Conservation (phyloP, 2,329 filamentous ascomycete species). For the Daldinia sp. region DNA sequence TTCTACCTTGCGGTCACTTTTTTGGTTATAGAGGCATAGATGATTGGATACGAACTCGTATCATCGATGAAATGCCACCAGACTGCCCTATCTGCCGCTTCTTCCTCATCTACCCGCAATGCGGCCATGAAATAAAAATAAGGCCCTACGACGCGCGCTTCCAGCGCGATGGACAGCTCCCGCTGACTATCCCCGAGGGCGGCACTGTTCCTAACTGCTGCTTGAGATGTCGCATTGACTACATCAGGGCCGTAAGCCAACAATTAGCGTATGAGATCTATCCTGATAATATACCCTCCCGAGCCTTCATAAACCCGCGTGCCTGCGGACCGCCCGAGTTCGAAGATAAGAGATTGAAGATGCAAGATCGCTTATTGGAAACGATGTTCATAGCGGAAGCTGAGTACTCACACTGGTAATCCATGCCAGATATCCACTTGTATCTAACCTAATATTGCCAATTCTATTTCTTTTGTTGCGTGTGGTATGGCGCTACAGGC, state of each 20-base stretch:
- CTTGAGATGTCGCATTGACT: not conserved
- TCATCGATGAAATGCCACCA: accelerated
- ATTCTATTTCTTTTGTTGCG: too few species aligned
- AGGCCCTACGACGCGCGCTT: conserved; percentile 8
- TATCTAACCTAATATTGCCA: too few species aligned
- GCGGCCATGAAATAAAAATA: conserved; percentile 33
- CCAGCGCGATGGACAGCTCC: conserved; percentile 5
- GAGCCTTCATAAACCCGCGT: not conserved
- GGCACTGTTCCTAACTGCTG: conserved; percentile 19
- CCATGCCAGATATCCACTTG: not conserved
- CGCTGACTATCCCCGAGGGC: conserved; percentile 39
- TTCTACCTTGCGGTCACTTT: conserved; percentile 45
- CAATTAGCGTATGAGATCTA: not conserved
- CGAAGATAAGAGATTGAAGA: not conserved
- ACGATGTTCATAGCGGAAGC: not conserved
- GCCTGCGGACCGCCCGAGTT: not conserved
- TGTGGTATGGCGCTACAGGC: too few species aligned
- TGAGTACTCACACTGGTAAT: not conserved
- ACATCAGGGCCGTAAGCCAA: not conserved
- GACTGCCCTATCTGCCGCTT: conserved; percentile 42
- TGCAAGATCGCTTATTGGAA: not conserved
- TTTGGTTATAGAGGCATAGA: conserved; percentile 34
- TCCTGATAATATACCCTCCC: not conserved
- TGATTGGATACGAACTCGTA: conserved; percentile 10
- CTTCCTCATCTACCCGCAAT: conserved; percentile 19